Percentiles rank a stretch among this genome's conserved stretches.
Evolutionary conservation across 2,329 filamentous ascomycete genomes (phyloP).

Genomic region (Xylariales sp.): DNA sequence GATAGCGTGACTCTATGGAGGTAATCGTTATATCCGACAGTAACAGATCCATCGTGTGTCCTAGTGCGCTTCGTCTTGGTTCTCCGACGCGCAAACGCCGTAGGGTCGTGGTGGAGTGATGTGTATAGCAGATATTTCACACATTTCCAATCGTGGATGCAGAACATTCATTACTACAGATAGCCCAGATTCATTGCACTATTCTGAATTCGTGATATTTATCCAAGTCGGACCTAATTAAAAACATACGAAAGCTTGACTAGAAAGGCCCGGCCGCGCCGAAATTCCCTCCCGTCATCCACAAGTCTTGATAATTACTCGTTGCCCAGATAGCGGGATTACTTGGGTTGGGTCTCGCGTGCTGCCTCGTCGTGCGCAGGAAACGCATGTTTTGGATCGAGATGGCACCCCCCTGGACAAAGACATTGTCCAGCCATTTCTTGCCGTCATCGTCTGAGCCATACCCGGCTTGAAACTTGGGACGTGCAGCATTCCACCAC

Average conservation of each 20-base stretch:
- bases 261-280: neutral
- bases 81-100: too few relatives aligned
- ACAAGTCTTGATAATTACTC: constrained; percentile 1
- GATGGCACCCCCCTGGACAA: neutral
- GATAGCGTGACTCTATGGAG: too few relatives aligned
- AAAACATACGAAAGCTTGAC: too few relatives aligned
- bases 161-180: neutral
- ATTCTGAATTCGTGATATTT: too few relatives aligned
- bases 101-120: neutral
- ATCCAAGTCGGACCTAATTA: too few relatives aligned
- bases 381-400: neutral
- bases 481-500: neutral
- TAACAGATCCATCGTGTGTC: too few relatives aligned
- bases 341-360: neutral
- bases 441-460: neutral
- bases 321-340: neutral
- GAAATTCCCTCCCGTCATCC: neutral
- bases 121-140: neutral
- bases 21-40: too few relatives aligned
- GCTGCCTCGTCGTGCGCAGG: neutral
- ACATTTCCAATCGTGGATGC: too few relatives aligned
- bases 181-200: neutral
- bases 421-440: neutral
- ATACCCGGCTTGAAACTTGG: neutral
- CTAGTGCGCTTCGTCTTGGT: too few relatives aligned